Percentiles rank a stretch among this genome's conserved stretches.
phyloP scores from a whole-genome alignment of 495 filamentous ascomycete genomes.

The Daldinia grandis region DNA sequence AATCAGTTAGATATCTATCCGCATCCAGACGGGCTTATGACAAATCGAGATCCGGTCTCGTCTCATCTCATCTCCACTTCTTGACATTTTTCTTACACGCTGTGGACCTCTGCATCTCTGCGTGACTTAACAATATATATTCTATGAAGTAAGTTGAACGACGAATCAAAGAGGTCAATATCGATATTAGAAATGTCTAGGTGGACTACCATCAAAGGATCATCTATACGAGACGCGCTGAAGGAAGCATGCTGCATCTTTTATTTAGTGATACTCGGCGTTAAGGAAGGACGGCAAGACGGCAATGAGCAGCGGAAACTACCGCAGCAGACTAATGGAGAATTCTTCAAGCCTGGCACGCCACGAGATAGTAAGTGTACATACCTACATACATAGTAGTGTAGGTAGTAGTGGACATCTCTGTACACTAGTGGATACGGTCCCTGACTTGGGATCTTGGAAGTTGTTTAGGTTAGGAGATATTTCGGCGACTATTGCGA shows the following conservation, averaged over 20 bases:
- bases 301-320: neutral
- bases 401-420: neutral
- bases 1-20: constrained; percentile 3
- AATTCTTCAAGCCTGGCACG: neutral
- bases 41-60: constrained; percentile 17
- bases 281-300: neutral
- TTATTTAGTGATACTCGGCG: neutral
- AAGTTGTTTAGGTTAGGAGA: constrained; percentile 11
- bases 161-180: neutral
- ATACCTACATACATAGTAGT: no score
- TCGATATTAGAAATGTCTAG: neutral
- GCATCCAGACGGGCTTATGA: constrained; percentile 3
- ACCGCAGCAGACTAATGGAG: neutral
- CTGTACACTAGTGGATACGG: neutral
- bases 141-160: neutral
- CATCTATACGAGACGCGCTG: neutral
- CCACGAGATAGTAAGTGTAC: no score
- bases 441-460: neutral
- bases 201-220: neutral
- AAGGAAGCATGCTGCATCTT: neutral
- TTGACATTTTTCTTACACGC: neutral
- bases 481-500: constrained; percentile 23
- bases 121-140: neutral
- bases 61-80: neutral
- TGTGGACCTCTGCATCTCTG: neutral